Base-by-base conservation (phyloP, 225 moss, liverwort and hornwort genomes). In the Pseudoscleropodium purum region DNA sequence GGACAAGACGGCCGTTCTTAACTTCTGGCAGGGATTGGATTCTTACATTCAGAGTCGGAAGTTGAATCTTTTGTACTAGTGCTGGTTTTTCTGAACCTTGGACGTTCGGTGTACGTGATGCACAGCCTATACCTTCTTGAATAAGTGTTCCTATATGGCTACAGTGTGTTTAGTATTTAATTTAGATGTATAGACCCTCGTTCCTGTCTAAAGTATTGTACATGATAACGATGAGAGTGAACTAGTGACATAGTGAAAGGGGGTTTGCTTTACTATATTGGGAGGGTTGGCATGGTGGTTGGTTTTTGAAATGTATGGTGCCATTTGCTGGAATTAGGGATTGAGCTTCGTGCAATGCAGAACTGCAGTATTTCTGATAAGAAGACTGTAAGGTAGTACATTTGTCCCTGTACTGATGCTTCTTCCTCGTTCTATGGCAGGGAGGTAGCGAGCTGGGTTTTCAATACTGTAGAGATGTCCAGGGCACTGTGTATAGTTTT, bases 11-110 rank as follows among this genome's bases (percentile, higher is more conserved):
- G 99, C 99, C 70, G 96, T 96, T 83, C 94, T 99, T 67, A 92
- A 96, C 56, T 97, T 99, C 82, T 99, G 99, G 99, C 97, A 99
- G 75, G 95, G 94, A 90, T 89, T 99, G 88, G 99, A 99, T 91
- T 94, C 95, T 82, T 95, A 94, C 59, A 94, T 97, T 75, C 93
- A 94, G 85, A 94, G 95, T 89, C 97, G 97, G 59, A 99, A 96
- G 88, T 84, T 97, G 91, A 97, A 97, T 91, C 92, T 97, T 80
- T 85, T 93, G 52, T 96, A 94, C 66, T 99, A 93, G 87, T 75
- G 57, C 90, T 84, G 62, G 7, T 85, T 70, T 77, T 65, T 57
- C 29, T 67, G 57, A 60, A 57, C 41, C 37, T 31, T 62, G 36
- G 78, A 82, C 72, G 59, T 80, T 83, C 57, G 79, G 79, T 90